Conservation (phyloP, 176 grass and related monocot species). For the Oryza meyeriana region DNA sequence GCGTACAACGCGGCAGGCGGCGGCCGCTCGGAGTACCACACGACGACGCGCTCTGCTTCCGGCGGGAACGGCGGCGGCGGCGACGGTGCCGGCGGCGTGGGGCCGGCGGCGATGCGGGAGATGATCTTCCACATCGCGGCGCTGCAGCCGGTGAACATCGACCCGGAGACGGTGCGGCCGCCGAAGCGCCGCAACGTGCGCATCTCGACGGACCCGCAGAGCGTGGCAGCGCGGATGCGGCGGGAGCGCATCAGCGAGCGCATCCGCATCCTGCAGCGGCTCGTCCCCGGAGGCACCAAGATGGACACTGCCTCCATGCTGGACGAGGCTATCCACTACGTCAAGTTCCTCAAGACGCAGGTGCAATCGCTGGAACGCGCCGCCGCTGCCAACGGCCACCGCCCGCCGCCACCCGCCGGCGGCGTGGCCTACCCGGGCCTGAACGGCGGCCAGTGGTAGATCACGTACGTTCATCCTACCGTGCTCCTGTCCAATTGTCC, state of each 20-base stretch:
- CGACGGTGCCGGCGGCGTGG: not conserved
- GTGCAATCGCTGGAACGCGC: slow-evolving; percentile 78
- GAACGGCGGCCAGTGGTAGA: slow-evolving; percentile 36
- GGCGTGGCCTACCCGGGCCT: slow-evolving; percentile 12
- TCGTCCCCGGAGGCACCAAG: slow-evolving; percentile 92
- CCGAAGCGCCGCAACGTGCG: slow-evolving; percentile 89
- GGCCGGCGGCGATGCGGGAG: slow-evolving; percentile 63
- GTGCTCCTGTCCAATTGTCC: too few species aligned
- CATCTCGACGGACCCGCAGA: slow-evolving; percentile 95
- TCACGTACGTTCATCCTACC: not conserved
- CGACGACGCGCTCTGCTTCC: not conserved
- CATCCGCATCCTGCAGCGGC: slow-evolving; percentile 85
- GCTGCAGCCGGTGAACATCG: slow-evolving; percentile 90
- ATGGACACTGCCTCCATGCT: slow-evolving; percentile 99
- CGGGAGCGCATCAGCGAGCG: slow-evolving; percentile 97
- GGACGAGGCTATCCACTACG: slow-evolving; percentile 97
- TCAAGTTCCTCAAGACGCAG: slow-evolving; percentile 96
- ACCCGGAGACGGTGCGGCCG: slow-evolving; percentile 71
- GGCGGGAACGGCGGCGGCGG: not conserved
- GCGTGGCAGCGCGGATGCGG: slow-evolving; percentile 87
- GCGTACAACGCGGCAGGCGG: slow-evolving; percentile 16
- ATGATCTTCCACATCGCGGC: slow-evolving; percentile 95
- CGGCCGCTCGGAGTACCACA: slow-evolving; percentile 14
- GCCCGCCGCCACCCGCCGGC: not conserved
- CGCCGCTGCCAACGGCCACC: slow-evolving; percentile 38